Percentiles rank a stretch among this genome's conserved stretches.
phyloP scores from a whole-genome alignment of 148 eudicot genomes.

The Spergularia bocconei region DNA sequence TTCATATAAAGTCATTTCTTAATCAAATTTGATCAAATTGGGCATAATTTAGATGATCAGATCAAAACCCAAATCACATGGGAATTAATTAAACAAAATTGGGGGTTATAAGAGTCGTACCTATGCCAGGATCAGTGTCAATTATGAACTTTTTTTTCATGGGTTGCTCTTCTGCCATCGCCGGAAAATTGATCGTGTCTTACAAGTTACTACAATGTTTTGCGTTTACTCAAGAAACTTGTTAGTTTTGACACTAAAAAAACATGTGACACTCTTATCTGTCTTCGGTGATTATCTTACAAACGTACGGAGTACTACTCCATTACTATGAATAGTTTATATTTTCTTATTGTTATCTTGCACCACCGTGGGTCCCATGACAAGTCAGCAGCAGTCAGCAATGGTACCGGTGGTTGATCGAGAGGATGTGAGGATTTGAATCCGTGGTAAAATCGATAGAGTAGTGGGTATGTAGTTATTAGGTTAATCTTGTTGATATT shows the following conservation, averaged over 20 bases:
- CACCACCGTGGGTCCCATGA: no score
- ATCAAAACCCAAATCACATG: conserved; percentile 9
- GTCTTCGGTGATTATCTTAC: no score
- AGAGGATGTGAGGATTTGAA: no score
- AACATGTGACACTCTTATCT: background rate
- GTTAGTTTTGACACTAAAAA: background rate
- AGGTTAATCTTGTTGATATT: no score
- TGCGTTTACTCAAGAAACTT: no score
- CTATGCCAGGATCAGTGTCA: conserved; percentile 38
- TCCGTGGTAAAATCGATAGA: no score
- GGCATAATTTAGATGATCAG: background rate
- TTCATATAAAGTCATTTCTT: background rate
- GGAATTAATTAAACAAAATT: background rate
- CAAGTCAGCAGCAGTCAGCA: no score
- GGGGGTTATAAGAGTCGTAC: conserved; percentile 4
- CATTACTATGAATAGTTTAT: no score
- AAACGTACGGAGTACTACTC: no score
- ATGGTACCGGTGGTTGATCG: no score
- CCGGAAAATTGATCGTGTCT: background rate
- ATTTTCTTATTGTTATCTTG: no score
- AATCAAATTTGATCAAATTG: background rate
- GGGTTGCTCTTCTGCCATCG: conserved; percentile 12
- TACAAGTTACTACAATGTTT: background rate
- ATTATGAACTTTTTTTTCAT: conserved; percentile 31
- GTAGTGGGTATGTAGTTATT: no score